Conservation (phyloP, 306 rosid species). For the Betula pendula region DNA sequence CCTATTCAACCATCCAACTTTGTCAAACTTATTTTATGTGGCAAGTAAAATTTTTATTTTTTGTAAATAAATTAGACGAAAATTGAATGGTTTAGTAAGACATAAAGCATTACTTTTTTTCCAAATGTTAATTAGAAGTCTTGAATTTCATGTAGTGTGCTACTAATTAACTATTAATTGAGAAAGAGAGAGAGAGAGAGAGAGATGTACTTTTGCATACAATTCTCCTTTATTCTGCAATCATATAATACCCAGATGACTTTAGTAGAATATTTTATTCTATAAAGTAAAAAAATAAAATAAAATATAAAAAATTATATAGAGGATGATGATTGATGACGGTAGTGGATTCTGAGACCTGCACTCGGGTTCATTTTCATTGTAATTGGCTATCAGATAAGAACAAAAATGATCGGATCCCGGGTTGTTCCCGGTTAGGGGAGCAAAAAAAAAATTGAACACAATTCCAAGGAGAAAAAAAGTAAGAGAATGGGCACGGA, state of each 20-base stretch:
- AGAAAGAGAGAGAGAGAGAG: not conserved
- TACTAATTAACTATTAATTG: too few relatives aligned
- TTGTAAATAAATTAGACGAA: too few relatives aligned
- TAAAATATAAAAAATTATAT: not conserved
- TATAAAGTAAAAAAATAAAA: not conserved
- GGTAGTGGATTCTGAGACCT: not conserved
- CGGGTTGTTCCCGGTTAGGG: not conserved
- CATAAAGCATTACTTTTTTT: too few relatives aligned
- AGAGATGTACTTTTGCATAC: not conserved
- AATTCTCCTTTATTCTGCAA: not conserved
- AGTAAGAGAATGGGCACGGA: not conserved
- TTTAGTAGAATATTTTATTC: not conserved
- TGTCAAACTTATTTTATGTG: too few relatives aligned
- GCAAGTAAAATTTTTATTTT: too few relatives aligned
- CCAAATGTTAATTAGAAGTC: not conserved
- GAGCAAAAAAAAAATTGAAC: not conserved
- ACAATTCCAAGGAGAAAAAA: not conserved
- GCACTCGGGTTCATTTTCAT: not conserved
- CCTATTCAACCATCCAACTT: too few relatives aligned
- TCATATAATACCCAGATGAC: not conserved
- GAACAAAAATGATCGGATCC: not conserved
- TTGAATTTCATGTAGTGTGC: too few relatives aligned
- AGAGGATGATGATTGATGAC: constrained; percentile 1
- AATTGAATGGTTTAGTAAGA: too few relatives aligned
- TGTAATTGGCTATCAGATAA: not conserved